Evolutionary conservation across 805 yeast species (phyloP).

Genomic region (Kluyveromyces siamensis): DNA sequence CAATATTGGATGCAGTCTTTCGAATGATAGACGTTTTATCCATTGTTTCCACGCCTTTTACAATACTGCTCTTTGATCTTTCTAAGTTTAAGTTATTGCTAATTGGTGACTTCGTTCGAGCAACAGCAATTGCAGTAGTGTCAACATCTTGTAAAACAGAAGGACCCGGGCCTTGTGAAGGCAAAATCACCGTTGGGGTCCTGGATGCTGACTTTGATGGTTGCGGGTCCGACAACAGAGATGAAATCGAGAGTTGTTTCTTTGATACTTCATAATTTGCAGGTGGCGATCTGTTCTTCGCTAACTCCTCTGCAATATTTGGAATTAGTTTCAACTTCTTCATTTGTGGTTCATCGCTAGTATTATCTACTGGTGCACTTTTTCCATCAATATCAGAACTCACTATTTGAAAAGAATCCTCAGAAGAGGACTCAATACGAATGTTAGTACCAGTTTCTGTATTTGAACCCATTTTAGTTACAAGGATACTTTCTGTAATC

Average conservation of each 20-base stretch:
- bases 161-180: conserved; percentile 13
- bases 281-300: conserved; percentile 18
- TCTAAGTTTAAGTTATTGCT: conserved; percentile 1
- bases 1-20: neutral
- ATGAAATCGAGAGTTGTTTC: conserved; percentile 8
- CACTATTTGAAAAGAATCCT: neutral
- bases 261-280: neutral
- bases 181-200: conserved; percentile 16
- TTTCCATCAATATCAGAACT: neutral
- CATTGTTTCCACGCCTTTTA: neutral
- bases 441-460: neutral
- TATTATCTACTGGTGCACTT: neutral
- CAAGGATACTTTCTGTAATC: neutral
- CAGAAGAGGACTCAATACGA: neutral
- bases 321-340: conserved; percentile 12
- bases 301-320: conserved; percentile 26
- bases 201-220: neutral
- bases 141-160: conserved; percentile 4
- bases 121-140: conserved; percentile 11
- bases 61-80: conserved; percentile 4
- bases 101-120: conserved; percentile 18
- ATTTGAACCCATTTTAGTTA: neutral
- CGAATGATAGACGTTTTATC: neutral
- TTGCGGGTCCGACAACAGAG: conserved; percentile 8
- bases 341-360: neutral